A percentile compares a stretch with the other conserved stretches of the same genome.
phyloP scores from a whole-genome alignment of 805 yeast genomes.

The Lachancea lanzarotensis region DNA sequence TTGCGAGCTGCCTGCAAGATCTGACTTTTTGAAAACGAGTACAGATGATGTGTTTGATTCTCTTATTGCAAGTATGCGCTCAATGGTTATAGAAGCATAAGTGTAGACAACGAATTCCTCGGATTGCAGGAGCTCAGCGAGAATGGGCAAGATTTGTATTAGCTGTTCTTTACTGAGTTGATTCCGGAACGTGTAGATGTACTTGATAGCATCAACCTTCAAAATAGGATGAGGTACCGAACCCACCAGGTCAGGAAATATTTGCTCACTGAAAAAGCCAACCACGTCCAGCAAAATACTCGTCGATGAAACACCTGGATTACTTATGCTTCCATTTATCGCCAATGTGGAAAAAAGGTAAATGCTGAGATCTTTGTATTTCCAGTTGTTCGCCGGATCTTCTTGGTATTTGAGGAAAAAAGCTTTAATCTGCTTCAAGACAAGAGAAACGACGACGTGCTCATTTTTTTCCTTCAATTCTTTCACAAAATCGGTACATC shows the following conservation, averaged over 20 bases:
- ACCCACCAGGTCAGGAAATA: constrained; percentile 74
- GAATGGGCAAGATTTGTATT: constrained; percentile 67
- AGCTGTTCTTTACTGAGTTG: constrained; percentile 86
- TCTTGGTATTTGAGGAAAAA: constrained; percentile 49
- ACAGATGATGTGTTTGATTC: constrained; percentile 42
- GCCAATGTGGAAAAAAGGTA: constrained; percentile 86
- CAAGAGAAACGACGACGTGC: constrained; percentile 62
- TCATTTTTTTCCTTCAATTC: constrained; percentile 79
- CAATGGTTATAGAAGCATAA: constrained; percentile 88
- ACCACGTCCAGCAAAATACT: constrained; percentile 82
- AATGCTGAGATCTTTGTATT: constrained; percentile 77
- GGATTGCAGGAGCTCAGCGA: constrained; percentile 62
- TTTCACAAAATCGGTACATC: constrained; percentile 87
- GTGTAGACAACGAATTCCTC: constrained; percentile 80
- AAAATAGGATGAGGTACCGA: constrained; percentile 63
- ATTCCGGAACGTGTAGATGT: constrained; percentile 81
- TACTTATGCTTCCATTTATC: constrained; percentile 82
- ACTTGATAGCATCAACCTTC: constrained; percentile 88
- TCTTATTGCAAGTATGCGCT: constrained; percentile 75
- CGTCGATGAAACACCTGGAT: constrained; percentile 80
- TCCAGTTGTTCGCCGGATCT: constrained; percentile 58
- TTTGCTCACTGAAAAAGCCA: constrained; percentile 69
- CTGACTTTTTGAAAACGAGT: constrained; percentile 64
- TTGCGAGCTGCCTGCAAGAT: constrained; percentile 57
- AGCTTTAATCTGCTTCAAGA: constrained; percentile 62